phyloP scores from a whole-genome alignment of 1,284 basidiomycete genomes.

The Austroboletus niveus region DNA sequence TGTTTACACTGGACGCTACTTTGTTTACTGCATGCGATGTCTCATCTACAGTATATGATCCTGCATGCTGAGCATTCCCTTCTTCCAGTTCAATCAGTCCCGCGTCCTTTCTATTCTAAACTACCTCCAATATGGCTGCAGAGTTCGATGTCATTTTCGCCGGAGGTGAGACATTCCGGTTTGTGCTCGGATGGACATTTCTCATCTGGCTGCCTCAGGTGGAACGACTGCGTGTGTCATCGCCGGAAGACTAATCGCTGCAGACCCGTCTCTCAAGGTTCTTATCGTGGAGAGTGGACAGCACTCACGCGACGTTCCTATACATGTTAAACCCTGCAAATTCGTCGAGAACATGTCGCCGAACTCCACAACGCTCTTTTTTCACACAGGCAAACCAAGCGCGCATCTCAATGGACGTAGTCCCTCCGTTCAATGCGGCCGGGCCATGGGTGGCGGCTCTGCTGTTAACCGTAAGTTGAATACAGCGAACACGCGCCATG shows the following conservation, averaged over 20 bases:
- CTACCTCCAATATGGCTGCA: neutral
- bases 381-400: constrained; percentile 43
- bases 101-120: too few relatives aligned
- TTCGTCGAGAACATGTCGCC: constrained; percentile 41
- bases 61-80: too few relatives aligned
- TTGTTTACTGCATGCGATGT: too few relatives aligned
- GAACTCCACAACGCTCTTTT: constrained; percentile 40
- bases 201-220: constrained; percentile 13
- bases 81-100: too few relatives aligned
- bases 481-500: constrained; percentile 13
- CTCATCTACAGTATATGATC: too few relatives aligned
- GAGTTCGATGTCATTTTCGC: neutral
- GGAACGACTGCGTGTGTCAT: constrained; percentile 33
- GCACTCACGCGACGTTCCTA: constrained; percentile 33
- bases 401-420: constrained; percentile 43
- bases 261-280: constrained; percentile 41
- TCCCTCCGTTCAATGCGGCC: constrained; percentile 43
- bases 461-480: constrained; percentile 48
- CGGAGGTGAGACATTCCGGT: neutral
- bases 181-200: neutral
- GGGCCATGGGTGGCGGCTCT: constrained; percentile 58
- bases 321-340: neutral
- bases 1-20: too few relatives aligned
- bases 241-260: constrained; percentile 34
- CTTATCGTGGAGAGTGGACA: constrained; percentile 31